Percentiles rank a stretch among this genome's conserved stretches.
Conservation (phyloP, 2,329 filamentous ascomycete genomes). For the Thielaviopsis punctulata region DNA sequence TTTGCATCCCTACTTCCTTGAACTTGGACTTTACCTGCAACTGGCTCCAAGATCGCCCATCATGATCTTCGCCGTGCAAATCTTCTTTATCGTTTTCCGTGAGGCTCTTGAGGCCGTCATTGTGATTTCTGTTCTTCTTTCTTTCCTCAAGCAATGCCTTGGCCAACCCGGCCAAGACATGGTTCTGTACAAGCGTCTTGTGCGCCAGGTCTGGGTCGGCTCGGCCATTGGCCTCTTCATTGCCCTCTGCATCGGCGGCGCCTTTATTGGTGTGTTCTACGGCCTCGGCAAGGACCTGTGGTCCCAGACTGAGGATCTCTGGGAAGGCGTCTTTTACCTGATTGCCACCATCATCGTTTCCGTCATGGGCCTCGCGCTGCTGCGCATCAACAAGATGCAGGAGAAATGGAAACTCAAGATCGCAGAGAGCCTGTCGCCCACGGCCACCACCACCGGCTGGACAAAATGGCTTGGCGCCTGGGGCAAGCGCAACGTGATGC, state of each 20-base stretch:
- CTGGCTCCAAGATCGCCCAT: constrained; percentile 31
- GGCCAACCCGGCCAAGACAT: constrained; percentile 43
- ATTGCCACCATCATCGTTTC: constrained; percentile 55
- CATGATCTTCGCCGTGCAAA: constrained; percentile 58
- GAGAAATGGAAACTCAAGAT: constrained; percentile 66
- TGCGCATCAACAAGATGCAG: constrained; percentile 58
- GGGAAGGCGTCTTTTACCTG: constrained; percentile 55
- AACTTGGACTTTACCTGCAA: background rate
- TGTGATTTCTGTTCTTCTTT: constrained; percentile 71
- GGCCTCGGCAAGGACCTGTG: constrained; percentile 46
- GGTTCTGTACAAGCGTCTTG: constrained; percentile 47
- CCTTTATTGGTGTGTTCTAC: constrained; percentile 59
- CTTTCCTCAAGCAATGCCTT: constrained; percentile 71
- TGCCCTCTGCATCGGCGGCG: constrained; percentile 46
- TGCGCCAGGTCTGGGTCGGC: constrained; percentile 56
- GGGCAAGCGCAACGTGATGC: constrained; percentile 59
- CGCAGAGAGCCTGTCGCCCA: constrained; percentile 34
- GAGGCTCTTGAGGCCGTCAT: constrained; percentile 71
- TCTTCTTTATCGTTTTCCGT: constrained; percentile 84
- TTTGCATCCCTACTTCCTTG: background rate
- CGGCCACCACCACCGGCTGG: constrained; percentile 10
- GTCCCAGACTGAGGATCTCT: constrained; percentile 46
- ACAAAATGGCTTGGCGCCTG: constrained; percentile 26
- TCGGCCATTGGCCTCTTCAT: constrained; percentile 43
- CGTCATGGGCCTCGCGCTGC: constrained; percentile 53